A percentile compares a stretch with the other conserved stretches of the same genome.
These are phyloP conservation scores for Cucurbita pepo DNA, from an alignment of 306 rosid genomes.

Conservation along the genomic window DNA sequence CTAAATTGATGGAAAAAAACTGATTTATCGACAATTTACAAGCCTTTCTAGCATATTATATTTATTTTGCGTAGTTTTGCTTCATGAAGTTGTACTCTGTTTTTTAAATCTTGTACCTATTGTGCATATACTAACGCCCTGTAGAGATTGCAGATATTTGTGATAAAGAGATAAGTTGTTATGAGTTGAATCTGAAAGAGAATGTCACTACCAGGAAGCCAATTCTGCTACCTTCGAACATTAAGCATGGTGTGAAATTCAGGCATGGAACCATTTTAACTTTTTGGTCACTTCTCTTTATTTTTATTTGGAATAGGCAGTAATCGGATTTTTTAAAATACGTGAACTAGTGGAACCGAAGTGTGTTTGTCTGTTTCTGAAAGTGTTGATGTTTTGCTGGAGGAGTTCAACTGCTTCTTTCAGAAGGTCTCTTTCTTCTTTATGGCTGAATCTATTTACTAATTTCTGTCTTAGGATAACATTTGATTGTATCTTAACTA, in stretches of 20 bases:
- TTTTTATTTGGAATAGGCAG: not conserved
- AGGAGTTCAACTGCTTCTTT: slow-evolving; percentile 34
- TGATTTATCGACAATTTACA: not conserved
- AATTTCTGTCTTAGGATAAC: not conserved
- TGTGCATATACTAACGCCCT: not conserved
- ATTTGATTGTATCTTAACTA: not conserved
- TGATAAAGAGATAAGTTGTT: slow-evolving; percentile 34
- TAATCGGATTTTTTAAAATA: not conserved
- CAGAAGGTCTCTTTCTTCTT: slow-evolving; percentile 40
- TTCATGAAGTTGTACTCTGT: not conserved
- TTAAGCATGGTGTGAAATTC: slow-evolving; percentile 68
- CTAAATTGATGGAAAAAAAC: not conserved
- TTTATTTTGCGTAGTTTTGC: not conserved
- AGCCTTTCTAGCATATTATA: not conserved
- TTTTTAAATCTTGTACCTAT: not conserved
- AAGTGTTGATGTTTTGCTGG: slow-evolving; percentile 40
- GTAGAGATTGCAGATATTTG: slow-evolving; percentile 36
- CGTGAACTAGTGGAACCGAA: slow-evolving; percentile 64
- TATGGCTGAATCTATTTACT: slow-evolving; percentile 1
- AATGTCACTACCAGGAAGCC: slow-evolving; percentile 34
- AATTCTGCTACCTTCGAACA: slow-evolving; percentile 31
- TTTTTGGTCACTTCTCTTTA: not conserved
- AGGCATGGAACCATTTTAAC: slow-evolving; percentile 31
- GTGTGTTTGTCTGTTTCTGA: slow-evolving; percentile 30
- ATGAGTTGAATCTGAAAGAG: slow-evolving; percentile 41